Conservation (phyloP, 441 rosid species). For the Pelargonium fulgidum region DNA sequence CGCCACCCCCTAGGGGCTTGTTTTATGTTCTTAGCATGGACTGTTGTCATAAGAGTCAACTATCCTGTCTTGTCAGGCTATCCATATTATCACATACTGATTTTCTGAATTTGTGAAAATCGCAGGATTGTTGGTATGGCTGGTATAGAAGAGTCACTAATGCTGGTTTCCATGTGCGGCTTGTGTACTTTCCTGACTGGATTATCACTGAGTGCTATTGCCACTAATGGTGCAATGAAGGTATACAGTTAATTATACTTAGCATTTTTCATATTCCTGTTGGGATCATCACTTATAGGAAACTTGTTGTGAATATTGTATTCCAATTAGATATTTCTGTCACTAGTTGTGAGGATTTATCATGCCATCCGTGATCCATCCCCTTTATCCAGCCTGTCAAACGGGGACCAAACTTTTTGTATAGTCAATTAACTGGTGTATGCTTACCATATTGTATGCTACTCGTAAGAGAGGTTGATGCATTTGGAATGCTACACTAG, state of each 20-base stretch:
- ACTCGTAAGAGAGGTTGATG: no score
- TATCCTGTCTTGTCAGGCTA: background rate
- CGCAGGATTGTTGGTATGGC: constrained; percentile 99
- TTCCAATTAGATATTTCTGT: background rate
- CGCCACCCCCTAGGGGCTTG: no score
- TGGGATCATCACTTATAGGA: background rate
- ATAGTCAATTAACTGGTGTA: background rate
- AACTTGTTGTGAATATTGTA: background rate
- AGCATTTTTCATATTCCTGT: background rate
- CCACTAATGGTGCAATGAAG: constrained; percentile 99
- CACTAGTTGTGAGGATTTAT: background rate
- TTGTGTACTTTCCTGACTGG: constrained; percentile 86
- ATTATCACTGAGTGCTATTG: constrained; percentile 97
- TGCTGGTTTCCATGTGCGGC: constrained; percentile 87
- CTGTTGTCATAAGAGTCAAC: background rate
- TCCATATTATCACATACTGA: background rate
- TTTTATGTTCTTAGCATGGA: background rate
- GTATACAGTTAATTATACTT: constrained; percentile 26
- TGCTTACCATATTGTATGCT: background rate
- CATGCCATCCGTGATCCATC: background rate
- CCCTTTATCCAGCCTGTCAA: background rate
- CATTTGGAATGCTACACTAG: no score
- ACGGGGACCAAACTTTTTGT: background rate
- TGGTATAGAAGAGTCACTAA: constrained; percentile 75
- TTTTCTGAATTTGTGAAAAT: constrained; percentile 20